phyloP scores from a whole-genome alignment of 1,284 basidiomycete species.

The Neolentinus lepideus region DNA sequence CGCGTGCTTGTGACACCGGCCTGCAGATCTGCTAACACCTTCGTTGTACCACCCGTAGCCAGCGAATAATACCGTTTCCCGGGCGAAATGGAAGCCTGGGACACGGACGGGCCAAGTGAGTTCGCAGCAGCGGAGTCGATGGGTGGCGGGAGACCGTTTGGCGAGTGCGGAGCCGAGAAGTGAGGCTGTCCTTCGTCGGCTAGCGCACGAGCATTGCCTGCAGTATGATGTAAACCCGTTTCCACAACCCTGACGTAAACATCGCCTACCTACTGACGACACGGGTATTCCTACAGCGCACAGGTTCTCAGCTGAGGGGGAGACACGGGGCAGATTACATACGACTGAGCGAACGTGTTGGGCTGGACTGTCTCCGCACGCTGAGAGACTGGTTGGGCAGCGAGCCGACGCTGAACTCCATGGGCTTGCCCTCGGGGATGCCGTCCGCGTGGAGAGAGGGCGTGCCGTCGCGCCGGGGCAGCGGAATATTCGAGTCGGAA shows the following conservation, averaged over 20 bases:
- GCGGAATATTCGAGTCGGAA: constrained; percentile 63
- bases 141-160: constrained; percentile 2
- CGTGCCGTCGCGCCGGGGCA: constrained; percentile 47
- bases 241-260: neutral
- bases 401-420: constrained; percentile 36
- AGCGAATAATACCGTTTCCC: constrained; percentile 41
- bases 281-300: constrained; percentile 63
- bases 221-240: constrained; percentile 6
- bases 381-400: constrained; percentile 24
- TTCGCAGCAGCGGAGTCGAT: constrained; percentile 9
- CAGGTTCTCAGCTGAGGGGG: constrained; percentile 10
- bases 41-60: constrained; percentile 66
- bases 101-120: constrained; percentile 18
- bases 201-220: constrained; percentile 75
- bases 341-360: constrained; percentile 74
- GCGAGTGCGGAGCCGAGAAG: constrained; percentile 17
- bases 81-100: constrained; percentile 27
- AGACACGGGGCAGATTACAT: constrained; percentile 26
- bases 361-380: constrained; percentile 55
- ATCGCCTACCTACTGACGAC: constrained; percentile 62
- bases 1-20: constrained; percentile 74
- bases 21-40: constrained; percentile 77
- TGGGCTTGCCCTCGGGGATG: constrained; percentile 67
- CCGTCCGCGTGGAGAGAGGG: constrained; percentile 32
- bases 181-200: constrained; percentile 56